phyloP scores from a whole-genome alignment of 1,139 yeast genomes.

The Suhomyces guaymorum region DNA sequence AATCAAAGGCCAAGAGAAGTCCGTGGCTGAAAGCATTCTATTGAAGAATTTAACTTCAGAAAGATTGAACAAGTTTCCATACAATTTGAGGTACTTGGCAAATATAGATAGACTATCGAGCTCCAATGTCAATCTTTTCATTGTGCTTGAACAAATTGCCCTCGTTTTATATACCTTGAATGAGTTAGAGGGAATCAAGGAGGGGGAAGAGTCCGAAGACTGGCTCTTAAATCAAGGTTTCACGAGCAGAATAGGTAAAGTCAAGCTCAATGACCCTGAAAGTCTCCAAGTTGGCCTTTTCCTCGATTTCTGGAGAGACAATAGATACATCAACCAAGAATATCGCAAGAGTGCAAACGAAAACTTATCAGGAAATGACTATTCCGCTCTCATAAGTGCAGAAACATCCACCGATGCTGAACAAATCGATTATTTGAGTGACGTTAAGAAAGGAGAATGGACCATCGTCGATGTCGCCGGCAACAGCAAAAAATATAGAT shows the following conservation, averaged over 20 bases:
- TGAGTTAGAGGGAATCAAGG: slow-evolving; percentile 19
- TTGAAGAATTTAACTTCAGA: slow-evolving; percentile 26
- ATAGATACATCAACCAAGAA: slow-evolving; percentile 31
- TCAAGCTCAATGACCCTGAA: slow-evolving; percentile 27
- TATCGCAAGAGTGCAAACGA: slow-evolving; percentile 4
- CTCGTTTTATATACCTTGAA: slow-evolving; percentile 29
- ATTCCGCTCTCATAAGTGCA: slow-evolving; percentile 19
- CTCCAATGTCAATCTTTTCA: slow-evolving; percentile 34
- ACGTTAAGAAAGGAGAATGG: slow-evolving; percentile 27
- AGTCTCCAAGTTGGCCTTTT: slow-evolving; percentile 35
- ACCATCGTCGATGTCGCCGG: slow-evolving; percentile 9
- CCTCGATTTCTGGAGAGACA: slow-evolving; percentile 41
- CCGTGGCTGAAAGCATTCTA: slow-evolving; percentile 32
- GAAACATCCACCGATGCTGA: slow-evolving; percentile 8
- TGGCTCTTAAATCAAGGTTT: slow-evolving; percentile 29
- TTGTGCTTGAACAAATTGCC: slow-evolving; percentile 35
- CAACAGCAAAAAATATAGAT: slow-evolving; percentile 11
- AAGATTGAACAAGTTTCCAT: slow-evolving; percentile 35
- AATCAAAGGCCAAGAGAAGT: slow-evolving; percentile 4
- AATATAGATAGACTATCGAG: slow-evolving; percentile 37
- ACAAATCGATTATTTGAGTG: slow-evolving; percentile 21
- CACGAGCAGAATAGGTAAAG: slow-evolving; percentile 29
- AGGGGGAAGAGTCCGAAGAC: slow-evolving; percentile 1
- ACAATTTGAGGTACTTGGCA: slow-evolving; percentile 39
- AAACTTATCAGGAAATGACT: slow-evolving; percentile 17